phyloP scores from a whole-genome alignment of 2,329 filamentous ascomycete genomes.

The Bipolaris zeicola region DNA sequence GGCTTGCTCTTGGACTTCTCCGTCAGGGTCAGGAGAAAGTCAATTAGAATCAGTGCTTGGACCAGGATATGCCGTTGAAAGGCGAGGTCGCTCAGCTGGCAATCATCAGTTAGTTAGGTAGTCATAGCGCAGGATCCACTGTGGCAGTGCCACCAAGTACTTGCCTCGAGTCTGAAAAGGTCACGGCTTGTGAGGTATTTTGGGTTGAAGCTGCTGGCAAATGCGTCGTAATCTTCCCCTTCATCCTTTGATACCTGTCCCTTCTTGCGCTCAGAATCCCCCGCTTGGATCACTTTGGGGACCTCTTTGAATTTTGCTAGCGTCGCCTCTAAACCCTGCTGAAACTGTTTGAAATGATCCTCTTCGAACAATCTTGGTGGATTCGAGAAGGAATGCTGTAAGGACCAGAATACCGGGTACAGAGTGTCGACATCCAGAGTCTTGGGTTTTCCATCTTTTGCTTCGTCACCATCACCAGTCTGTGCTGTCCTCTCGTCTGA shows the following conservation, averaged over 20 bases:
- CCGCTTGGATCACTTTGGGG: constrained; percentile 70
- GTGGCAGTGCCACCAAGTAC: constrained; percentile 26
- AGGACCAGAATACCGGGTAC: constrained; percentile 91
- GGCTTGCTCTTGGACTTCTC: constrained; percentile 80
- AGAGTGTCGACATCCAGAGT: constrained; percentile 71
- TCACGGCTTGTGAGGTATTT: constrained; percentile 98
- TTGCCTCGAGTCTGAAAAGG: constrained; percentile 90
- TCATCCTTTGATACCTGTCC: constrained; percentile 63
- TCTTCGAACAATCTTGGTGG: constrained; percentile 80
- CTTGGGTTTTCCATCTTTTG: constrained; percentile 53
- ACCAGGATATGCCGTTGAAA: constrained; percentile 94
- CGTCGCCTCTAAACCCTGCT: constrained; percentile 65
- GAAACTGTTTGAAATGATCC: constrained; percentile 69
- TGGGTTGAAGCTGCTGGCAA: constrained; percentile 83
- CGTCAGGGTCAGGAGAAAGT: constrained; percentile 92
- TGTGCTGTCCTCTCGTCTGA: constrained; percentile 34
- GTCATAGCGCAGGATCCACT: constrained; percentile 30
- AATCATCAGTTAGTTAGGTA: constrained; percentile 21
- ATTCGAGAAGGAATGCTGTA: constrained; percentile 91
- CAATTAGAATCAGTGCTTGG: constrained; percentile 90
- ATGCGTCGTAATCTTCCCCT: constrained; percentile 64
- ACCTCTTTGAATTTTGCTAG: constrained; percentile 76
- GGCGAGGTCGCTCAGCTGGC: constrained; percentile 85
- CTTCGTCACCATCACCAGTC: constrained; percentile 54
- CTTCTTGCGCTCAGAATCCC: constrained; percentile 66